phyloP scores from a whole-genome alignment of 345 rosid species.

The Salix suchowensis region DNA sequence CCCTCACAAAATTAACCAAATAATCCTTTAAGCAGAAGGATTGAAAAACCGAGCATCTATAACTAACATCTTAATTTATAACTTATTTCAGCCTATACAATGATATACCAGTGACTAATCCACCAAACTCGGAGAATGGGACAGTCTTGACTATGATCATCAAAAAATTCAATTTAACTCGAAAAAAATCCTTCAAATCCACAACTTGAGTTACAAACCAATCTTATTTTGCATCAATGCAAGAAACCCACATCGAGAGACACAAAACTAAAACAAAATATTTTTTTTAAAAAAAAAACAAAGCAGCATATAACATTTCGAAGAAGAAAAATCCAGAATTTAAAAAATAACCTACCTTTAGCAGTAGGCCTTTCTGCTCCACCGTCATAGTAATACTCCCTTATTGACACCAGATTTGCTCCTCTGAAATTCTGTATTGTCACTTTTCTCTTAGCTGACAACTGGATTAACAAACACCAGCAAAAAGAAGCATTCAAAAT shows the following conservation, averaged over 20 bases:
- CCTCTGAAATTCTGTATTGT: slow-evolving; percentile 83
- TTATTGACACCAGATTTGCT: slow-evolving; percentile 65
- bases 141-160: no score
- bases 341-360: slow-evolving; percentile 44
- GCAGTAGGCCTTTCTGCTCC: slow-evolving; percentile 85
- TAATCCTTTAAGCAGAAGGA: background rate
- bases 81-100: background rate
- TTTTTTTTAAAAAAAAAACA: background rate
- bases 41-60: background rate
- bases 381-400: slow-evolving; percentile 76
- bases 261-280: background rate
- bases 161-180: no score
- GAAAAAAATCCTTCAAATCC: background rate
- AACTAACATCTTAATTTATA: background rate
- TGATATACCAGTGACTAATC: background rate
- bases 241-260: background rate
- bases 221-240: background rate
- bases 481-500: background rate
- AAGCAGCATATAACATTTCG: background rate
- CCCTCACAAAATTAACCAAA: background rate
- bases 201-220: background rate
- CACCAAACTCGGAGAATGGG: background rate
- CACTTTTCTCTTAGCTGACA: slow-evolving; percentile 74
- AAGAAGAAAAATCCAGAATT: background rate
- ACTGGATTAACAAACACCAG: slow-evolving; percentile 24